Evolutionary conservation across 345 rosid genomes (phyloP), one percentile per base, ranked within the genome.

Genomic region (Lumnitzera littorea): DNA sequence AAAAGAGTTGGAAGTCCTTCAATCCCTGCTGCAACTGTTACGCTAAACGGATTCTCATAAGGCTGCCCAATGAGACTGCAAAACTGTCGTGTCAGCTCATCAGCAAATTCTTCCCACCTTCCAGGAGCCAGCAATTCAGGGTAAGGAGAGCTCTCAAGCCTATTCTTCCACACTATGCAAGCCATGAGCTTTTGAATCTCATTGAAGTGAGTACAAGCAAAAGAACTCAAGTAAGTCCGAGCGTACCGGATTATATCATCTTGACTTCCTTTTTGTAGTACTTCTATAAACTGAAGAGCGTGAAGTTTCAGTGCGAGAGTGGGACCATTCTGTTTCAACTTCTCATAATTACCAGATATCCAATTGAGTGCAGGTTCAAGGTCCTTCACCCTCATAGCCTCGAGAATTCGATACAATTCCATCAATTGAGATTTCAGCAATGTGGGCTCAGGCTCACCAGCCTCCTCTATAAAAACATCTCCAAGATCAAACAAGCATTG

Each of bases 401-500:
- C 84, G 6, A 75, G 69, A 56, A 91, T 53, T 56, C 60, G 76
- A 66, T 76, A 62, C 67, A 85, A 53, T 65, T 85, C 84, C 62
- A 75, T 54, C 56, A 71, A 84, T 53, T 78, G 85, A 64, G 78
- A 79, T 69, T 73, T 78, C 24, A 67, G 46, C 56, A 43, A 58
- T 48, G 57, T 46, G 16, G 67, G 77, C 62, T 71, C 83, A 15
- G 82, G 69, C 70, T 73, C 85, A 55, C 71, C 80, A 69, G 86
- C 80, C 64, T 91, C 97, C 56, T 72, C 70, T 61, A 74, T 70
- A 9, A 87, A 66, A 73, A 75, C 74, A 68, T 91, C 92, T 61
- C 96, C 94, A 55, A 85, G 65, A 64, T 88, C 89, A 67, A 91
- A 85, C 76, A 80, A 75, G 29, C 96, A 91, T 56, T 78, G 80